These are phyloP conservation scores for Teratosphaeriaceae sp. DNA, from an alignment of 2,329 filamentous ascomycete genomes.

Conservation along the genomic window DNA sequence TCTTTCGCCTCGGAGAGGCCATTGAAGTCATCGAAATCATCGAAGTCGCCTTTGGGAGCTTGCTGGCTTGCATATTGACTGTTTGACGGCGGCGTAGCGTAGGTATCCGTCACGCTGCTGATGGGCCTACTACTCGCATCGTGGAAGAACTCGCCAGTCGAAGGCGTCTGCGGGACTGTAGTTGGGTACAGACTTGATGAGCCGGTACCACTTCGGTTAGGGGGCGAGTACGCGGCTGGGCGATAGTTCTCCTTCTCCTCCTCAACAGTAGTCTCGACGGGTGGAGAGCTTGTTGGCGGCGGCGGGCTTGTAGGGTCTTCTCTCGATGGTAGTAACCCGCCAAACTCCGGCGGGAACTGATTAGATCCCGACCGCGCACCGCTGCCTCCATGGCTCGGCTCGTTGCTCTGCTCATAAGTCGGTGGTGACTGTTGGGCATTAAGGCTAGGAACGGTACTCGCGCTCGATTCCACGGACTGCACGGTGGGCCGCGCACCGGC, in stretches of 20 bases:
- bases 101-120: slow-evolving; percentile 19
- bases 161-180: slow-evolving; percentile 9
- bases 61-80: slow-evolving; percentile 6
- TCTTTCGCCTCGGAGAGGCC: slow-evolving; percentile 80
- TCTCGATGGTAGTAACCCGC: slow-evolving; percentile 49
- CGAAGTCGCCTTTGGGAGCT: slow-evolving; percentile 48
- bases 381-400: slow-evolving; percentile 29
- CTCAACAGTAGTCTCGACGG: not conserved
- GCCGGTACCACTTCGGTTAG: not conserved
- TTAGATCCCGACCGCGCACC: slow-evolving; percentile 22
- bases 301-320: slow-evolving; percentile 41
- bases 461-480: slow-evolving; percentile 23
- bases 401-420: slow-evolving; percentile 42
- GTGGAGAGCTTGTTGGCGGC: not conserved
- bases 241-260: slow-evolving; percentile 2
- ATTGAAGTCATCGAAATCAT: slow-evolving; percentile 74
- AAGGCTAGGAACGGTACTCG: slow-evolving; percentile 42
- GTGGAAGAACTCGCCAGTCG: slow-evolving; percentile 26
- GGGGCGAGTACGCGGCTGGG: not conserved
- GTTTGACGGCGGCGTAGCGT: slow-evolving; percentile 14
- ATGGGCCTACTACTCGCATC: slow-evolving; percentile 24
- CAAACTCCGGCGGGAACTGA: slow-evolving; percentile 48
- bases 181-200: slow-evolving; percentile 5
- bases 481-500: slow-evolving; percentile 9
- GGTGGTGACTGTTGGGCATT: slow-evolving; percentile 54